Conservation (phyloP, 164 flowering plant genomes). For the Magnolia officinalis region DNA sequence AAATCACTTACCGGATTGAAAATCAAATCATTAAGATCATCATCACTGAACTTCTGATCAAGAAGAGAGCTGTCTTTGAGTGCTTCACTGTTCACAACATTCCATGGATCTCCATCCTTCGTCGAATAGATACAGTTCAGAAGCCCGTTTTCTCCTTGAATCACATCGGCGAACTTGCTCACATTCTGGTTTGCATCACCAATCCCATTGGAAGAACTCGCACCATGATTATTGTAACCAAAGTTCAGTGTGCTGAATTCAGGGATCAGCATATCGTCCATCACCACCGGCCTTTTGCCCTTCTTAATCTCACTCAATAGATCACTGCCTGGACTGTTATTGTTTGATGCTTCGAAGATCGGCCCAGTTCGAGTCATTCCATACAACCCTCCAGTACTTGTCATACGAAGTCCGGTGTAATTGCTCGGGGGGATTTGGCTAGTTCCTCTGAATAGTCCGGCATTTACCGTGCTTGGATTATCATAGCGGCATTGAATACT, state of each 20-base stretch:
- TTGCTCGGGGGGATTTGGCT: not conserved
- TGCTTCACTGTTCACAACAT: not conserved
- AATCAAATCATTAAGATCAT: not conserved
- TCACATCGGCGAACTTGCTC: not conserved
- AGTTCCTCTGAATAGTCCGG: not conserved
- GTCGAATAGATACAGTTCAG: not conserved
- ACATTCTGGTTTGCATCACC: not conserved
- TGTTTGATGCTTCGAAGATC: not conserved
- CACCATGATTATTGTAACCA: not conserved
- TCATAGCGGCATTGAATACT: not conserved
- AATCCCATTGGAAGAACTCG: not conserved
- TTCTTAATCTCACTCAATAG: not conserved
- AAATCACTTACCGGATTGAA: constrained; percentile 5
- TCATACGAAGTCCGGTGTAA: not conserved
- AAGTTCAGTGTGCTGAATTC: not conserved
- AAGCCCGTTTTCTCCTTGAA: not conserved
- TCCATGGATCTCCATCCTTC: not conserved
- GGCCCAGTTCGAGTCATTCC: constrained; percentile 6
- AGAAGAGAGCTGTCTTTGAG: not conserved
- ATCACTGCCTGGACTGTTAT: not conserved
- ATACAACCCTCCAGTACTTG: not conserved
- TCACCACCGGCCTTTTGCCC: not conserved
- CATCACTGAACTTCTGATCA: not conserved
- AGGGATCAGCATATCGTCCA: not conserved
- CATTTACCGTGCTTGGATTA: not conserved